Percentiles rank a stretch among this genome's conserved stretches.
These are phyloP conservation scores for Pyrenophora graminea DNA, from an alignment of 2,329 filamentous ascomycete species.

Conservation along the genomic window DNA sequence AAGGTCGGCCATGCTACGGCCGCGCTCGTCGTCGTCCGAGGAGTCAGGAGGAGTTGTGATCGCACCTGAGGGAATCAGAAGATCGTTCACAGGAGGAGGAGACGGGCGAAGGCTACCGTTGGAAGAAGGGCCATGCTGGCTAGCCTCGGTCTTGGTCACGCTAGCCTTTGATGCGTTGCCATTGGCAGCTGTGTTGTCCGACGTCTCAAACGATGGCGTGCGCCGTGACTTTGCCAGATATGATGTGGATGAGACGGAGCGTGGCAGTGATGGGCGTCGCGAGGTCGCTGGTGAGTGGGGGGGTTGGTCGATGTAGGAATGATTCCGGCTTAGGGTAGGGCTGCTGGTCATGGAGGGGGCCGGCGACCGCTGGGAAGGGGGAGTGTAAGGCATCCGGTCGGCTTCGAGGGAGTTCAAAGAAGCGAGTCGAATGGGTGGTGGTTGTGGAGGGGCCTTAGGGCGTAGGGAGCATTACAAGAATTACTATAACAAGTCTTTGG, in stretches of 20 bases:
- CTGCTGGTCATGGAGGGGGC: slow-evolving; percentile 59
- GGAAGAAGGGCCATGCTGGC: slow-evolving; percentile 30
- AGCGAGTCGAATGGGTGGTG: slow-evolving; percentile 40
- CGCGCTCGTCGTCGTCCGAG: slow-evolving; percentile 81
- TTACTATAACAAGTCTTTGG: slow-evolving; percentile 26
- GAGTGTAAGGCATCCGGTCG: slow-evolving; percentile 83
- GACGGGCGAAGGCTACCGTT: slow-evolving; percentile 76
- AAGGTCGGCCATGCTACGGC: slow-evolving; percentile 50
- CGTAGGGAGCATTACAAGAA: slow-evolving; percentile 50
- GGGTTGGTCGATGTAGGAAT: slow-evolving; percentile 54
- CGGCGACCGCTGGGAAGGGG: slow-evolving; percentile 69
- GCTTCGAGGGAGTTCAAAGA: slow-evolving; percentile 35
- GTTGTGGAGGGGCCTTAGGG: slow-evolving; percentile 36
- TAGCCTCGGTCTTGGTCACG: slow-evolving; percentile 26
- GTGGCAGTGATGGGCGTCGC: slow-evolving; percentile 56
- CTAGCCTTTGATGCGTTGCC: slow-evolving; percentile 29
- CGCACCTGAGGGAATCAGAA: slow-evolving; percentile 78
- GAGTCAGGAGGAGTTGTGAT: slow-evolving; percentile 93
- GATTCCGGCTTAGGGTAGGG: slow-evolving; percentile 55
- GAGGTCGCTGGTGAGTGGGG: slow-evolving; percentile 39
- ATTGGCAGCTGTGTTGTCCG: slow-evolving; percentile 39
- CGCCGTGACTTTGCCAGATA: slow-evolving; percentile 66
- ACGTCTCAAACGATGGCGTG: slow-evolving; percentile 55
- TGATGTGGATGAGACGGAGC: slow-evolving; percentile 62
- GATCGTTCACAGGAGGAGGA: slow-evolving; percentile 77